Evolutionary conservation across 2,329 filamentous ascomycete genomes (phyloP).

Genomic region (Parascedosporium putredinis): DNA sequence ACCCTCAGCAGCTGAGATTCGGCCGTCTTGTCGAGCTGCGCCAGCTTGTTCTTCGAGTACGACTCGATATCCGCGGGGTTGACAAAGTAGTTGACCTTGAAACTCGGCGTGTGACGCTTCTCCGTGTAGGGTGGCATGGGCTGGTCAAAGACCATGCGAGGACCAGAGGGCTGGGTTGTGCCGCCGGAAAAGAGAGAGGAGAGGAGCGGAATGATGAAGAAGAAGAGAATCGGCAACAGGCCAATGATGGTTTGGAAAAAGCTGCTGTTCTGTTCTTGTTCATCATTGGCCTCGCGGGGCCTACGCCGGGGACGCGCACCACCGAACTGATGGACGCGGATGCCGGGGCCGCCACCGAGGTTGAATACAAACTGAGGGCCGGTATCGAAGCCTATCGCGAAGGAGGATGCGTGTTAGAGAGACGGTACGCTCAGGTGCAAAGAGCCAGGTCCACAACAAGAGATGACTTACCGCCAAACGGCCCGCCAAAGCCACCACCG

Average conservation of each 20-base stretch:
- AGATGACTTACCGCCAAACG: conserved; percentile 29
- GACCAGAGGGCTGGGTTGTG: conserved; percentile 40
- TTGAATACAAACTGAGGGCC: conserved; percentile 93
- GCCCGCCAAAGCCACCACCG: conserved; percentile 39
- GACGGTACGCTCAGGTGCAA: no score
- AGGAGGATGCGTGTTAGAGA: no score
- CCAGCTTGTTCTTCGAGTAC: conserved; percentile 58
- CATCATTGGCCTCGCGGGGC: conserved; percentile 53
- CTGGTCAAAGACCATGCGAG: conserved; percentile 65
- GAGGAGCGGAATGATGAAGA: conserved; percentile 78
- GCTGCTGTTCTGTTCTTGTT: conserved; percentile 24
- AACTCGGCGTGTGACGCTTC: conserved; percentile 57
- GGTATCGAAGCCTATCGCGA: conserved; percentile 49
- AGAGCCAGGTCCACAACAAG: conserved; percentile 16
- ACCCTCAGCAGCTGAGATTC: conserved; percentile 62
- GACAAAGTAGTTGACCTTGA: conserved; percentile 75
- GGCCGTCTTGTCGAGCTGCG: conserved; percentile 64
- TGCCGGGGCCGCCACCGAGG: conserved; percentile 79
- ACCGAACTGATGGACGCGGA: conserved; percentile 93
- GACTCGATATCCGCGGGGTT: conserved; percentile 67
- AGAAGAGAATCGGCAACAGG: conserved; percentile 75
- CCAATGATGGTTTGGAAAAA: conserved; percentile 55
- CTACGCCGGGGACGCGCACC: conserved; percentile 66
- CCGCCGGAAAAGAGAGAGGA: conserved; percentile 63
- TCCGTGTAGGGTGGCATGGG: conserved; percentile 62